Evolutionary conservation across 768 basidiomycete species (phyloP).

Genomic region (Russula sp.): DNA sequence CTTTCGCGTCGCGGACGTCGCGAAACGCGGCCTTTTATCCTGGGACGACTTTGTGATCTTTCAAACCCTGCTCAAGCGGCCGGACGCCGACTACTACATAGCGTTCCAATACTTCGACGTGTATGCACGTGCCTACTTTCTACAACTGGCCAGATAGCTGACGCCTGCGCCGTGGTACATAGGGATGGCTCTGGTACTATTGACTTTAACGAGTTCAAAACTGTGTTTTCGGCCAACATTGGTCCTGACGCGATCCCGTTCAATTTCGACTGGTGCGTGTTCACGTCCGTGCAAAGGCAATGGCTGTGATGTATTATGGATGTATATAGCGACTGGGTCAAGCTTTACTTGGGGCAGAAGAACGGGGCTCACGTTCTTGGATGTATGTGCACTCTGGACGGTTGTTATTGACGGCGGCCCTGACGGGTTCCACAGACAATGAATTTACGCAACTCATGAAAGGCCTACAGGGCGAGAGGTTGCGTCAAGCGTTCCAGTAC

Average conservation of each 20-base stretch:
- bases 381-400: conserved; percentile 47
- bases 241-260: conserved; percentile 83
- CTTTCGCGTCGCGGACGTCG: conserved; percentile 82
- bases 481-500: conserved; percentile 93
- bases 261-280: conserved; percentile 80
- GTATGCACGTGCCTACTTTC: conserved; percentile 34
- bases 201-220: conserved; percentile 92
- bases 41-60: conserved; percentile 98
- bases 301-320: not conserved
- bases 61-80: conserved; percentile 85
- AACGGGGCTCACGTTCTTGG: conserved; percentile 87
- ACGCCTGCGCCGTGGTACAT: not conserved
- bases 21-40: conserved; percentile 68
- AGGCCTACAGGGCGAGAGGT: conserved; percentile 93
- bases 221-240: conserved; percentile 77
- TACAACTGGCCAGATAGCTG: not conserved
- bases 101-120: conserved; percentile 95
- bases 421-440: conserved; percentile 50
- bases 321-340: conserved; percentile 81
- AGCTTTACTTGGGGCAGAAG: conserved; percentile 90
- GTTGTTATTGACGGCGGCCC: conserved; percentile 3
- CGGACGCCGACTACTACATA: conserved; percentile 96
- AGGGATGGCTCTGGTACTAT: conserved; percentile 92
- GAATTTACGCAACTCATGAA: conserved; percentile 99
- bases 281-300: not conserved